Conservation (phyloP, 2,329 filamentous ascomycete genomes). For the Cladorrhinum sp. region DNA sequence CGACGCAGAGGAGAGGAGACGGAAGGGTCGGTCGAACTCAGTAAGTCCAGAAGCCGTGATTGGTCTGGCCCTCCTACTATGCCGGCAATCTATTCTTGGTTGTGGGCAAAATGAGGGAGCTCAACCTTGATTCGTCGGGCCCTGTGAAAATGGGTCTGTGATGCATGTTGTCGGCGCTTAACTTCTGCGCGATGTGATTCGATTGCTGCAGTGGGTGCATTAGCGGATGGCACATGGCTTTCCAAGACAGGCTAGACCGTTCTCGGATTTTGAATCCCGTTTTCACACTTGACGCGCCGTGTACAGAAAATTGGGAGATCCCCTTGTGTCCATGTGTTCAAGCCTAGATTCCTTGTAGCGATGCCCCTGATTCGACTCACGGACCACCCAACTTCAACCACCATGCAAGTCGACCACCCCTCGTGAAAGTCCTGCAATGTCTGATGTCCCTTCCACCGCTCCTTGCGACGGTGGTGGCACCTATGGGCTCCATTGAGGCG, state of each 20-base stretch:
- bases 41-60: conserved; percentile 14
- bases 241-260: background rate
- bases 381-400: background rate
- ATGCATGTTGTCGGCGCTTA: conserved; percentile 30
- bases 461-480: background rate
- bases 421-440: background rate
- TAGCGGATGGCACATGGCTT: conserved; percentile 11
- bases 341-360: background rate
- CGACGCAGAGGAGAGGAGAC: background rate
- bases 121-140: conserved; percentile 23
- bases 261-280: background rate
- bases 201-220: conserved; percentile 19
- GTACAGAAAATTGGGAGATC: too few relatives aligned
- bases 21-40: conserved; percentile 7
- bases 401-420: background rate
- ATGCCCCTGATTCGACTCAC: background rate
- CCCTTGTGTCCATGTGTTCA: too few relatives aligned
- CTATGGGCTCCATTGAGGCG: background rate
- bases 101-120: conserved; percentile 21
- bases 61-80: conserved; percentile 18
- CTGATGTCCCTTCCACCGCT: background rate
- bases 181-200: conserved; percentile 25
- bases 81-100: conserved; percentile 31
- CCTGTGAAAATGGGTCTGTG: conserved; percentile 21
- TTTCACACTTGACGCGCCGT: too few relatives aligned